phyloP scores from a whole-genome alignment of 805 yeast species.

The Candida yuanshanica region DNA sequence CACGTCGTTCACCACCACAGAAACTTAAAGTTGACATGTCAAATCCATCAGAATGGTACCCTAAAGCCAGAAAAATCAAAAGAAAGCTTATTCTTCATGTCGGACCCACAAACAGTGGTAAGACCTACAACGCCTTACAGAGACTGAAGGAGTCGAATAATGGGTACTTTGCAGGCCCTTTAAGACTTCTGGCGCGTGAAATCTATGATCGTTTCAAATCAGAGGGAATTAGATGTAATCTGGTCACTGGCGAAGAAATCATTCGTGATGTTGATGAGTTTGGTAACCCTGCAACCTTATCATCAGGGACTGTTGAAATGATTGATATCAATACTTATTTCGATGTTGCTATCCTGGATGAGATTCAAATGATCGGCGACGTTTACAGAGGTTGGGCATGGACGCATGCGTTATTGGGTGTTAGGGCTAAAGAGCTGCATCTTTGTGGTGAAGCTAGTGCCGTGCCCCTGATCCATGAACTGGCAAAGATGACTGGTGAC shows the following conservation, averaged over 20 bases:
- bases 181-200: constrained; percentile 86
- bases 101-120: constrained; percentile 97
- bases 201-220: constrained; percentile 74
- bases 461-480: constrained; percentile 55
- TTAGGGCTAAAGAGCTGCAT: constrained; percentile 78
- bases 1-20: constrained; percentile 15
- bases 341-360: constrained; percentile 91
- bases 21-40: constrained; percentile 35
- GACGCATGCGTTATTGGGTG: constrained; percentile 89
- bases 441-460: constrained; percentile 91
- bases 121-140: constrained; percentile 78
- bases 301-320: constrained; percentile 94
- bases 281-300: constrained; percentile 69
- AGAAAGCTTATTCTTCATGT: constrained; percentile 86
- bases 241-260: constrained; percentile 95
- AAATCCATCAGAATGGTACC: constrained; percentile 75
- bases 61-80: constrained; percentile 73
- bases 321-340: constrained; percentile 57
- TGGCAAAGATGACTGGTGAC: constrained; percentile 74
- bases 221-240: constrained; percentile 67
- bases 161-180: constrained; percentile 94
- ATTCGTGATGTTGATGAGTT: constrained; percentile 59
- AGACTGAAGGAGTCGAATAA: constrained; percentile 56
- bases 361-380: constrained; percentile 92
- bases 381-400: constrained; percentile 83